Evolutionary conservation across 176 grass and related monocot genomes (phyloP).

Genomic region (Pontederia crassipes): DNA sequence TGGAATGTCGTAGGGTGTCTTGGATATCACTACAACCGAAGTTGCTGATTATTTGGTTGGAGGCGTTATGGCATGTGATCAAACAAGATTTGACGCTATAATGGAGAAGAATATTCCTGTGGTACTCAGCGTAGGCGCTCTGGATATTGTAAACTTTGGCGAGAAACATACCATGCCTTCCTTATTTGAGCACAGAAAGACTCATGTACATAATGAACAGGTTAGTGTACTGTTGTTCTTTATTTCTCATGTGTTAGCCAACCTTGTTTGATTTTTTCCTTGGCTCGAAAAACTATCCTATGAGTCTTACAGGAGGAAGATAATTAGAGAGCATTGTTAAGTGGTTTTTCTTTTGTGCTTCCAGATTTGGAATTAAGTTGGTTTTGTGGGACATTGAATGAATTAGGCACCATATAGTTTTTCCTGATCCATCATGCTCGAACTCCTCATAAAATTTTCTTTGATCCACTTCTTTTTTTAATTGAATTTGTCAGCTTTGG

Average conservation of each 20-base stretch:
- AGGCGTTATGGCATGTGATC: constrained; percentile 78
- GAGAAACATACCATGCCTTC: constrained; percentile 66
- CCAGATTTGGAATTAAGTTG: too few relatives aligned
- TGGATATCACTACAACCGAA: constrained; percentile 96
- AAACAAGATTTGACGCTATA: constrained; percentile 65
- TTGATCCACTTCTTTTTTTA: too few relatives aligned
- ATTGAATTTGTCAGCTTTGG: too few relatives aligned
- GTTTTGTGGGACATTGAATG: too few relatives aligned
- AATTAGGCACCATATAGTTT: too few relatives aligned
- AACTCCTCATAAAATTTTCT: too few relatives aligned
- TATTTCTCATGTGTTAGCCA: neutral
- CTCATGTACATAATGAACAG: constrained; percentile 88
- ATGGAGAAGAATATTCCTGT: constrained; percentile 71
- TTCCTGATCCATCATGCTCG: too few relatives aligned
- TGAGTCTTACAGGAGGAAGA: too few relatives aligned
- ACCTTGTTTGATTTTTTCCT: neutral
- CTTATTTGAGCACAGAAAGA: constrained; percentile 61
- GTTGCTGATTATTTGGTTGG: constrained; percentile 91
- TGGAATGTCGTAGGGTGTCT: constrained; percentile 46
- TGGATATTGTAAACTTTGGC: constrained; percentile 98
- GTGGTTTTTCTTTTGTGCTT: too few relatives aligned
- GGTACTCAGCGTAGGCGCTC: constrained; percentile 82
- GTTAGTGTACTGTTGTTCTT: constrained; percentile 25
- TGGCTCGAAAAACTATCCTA: too few relatives aligned
- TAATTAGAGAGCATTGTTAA: too few relatives aligned